A percentile compares a stretch with the other conserved stretches of the same genome.
These are phyloP conservation scores for Fagus crenata DNA, from an alignment of 306 rosid species.

Conservation along the genomic window DNA sequence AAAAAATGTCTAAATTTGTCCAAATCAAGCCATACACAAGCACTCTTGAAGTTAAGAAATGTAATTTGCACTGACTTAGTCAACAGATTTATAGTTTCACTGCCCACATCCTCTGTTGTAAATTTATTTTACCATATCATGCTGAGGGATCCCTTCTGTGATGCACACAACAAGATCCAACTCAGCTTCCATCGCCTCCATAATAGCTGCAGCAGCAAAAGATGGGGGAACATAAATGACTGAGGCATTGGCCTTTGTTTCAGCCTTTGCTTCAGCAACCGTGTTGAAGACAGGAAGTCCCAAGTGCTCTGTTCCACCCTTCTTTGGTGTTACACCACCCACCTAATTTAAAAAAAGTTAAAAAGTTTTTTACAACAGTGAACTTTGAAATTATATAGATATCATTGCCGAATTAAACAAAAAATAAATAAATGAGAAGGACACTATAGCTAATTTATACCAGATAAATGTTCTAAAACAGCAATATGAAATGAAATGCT, in stretches of 20 bases:
- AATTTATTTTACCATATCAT: conserved; percentile 68
- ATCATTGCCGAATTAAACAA: neutral
- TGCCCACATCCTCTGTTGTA: neutral
- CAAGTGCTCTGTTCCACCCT: conserved; percentile 93
- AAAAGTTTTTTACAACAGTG: neutral
- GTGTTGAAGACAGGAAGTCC: conserved; percentile 98
- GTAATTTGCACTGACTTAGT: neutral
- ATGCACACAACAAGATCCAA: conserved; percentile 95
- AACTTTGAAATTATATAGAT: neutral
- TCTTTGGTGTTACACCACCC: conserved; percentile 98
- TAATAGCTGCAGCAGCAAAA: conserved; percentile 90
- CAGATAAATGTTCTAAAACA: neutral
- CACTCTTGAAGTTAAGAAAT: neutral
- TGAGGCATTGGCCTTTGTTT: conserved; percentile 90
- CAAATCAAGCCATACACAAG: neutral
- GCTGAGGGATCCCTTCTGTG: conserved; percentile 99
- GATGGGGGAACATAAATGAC: conserved; percentile 98
- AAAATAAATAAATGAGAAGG: neutral
- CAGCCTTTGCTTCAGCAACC: conserved; percentile 94
- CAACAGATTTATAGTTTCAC: neutral
- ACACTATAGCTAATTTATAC: neutral
- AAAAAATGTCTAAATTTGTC: neutral
- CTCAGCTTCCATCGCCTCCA: conserved; percentile 94
- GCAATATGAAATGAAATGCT: neutral
- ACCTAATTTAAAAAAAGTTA: conserved; percentile 44